A percentile compares a stretch with the other conserved stretches of the same genome.
phyloP scores from a whole-genome alignment of 306 rosid genomes.

The Canavalia gladiata region DNA sequence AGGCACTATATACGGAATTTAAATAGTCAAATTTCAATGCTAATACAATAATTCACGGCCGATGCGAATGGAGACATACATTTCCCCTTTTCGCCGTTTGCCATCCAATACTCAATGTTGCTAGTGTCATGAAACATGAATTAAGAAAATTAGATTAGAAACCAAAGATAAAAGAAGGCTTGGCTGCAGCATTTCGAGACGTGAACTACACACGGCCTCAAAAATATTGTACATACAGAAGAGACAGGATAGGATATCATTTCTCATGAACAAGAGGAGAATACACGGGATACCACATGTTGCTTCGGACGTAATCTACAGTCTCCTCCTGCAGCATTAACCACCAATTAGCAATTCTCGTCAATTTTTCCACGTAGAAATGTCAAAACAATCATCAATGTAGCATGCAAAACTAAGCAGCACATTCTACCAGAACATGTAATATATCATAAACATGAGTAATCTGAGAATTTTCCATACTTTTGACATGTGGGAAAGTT shows the following conservation, averaged over 20 bases:
- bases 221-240: background rate
- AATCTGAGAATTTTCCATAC: constrained; percentile 59
- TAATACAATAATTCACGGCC: constrained; percentile 15
- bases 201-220: constrained; percentile 21
- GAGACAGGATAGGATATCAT: constrained; percentile 39
- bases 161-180: constrained; percentile 46
- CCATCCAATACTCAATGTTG: constrained; percentile 41
- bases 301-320: constrained; percentile 65
- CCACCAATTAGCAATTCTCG: constrained; percentile 22
- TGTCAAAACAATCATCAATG: constrained; percentile 22
- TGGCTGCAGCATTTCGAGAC: constrained; percentile 35
- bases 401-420: constrained; percentile 13
- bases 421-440: constrained; percentile 11
- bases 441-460: background rate
- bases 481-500: constrained; percentile 80
- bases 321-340: constrained; percentile 77
- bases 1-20: constrained; percentile 4
- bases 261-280: constrained; percentile 92
- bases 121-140: constrained; percentile 5
- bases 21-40: constrained; percentile 25
- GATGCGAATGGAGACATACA: constrained; percentile 22
- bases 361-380: constrained; percentile 3
- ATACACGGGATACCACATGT: constrained; percentile 92
- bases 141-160: constrained; percentile 26
- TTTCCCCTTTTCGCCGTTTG: background rate